These are phyloP conservation scores for Mucor mucedo DNA, from an alignment of 371 early-diverging fungal genomes.

Conservation along the genomic window DNA sequence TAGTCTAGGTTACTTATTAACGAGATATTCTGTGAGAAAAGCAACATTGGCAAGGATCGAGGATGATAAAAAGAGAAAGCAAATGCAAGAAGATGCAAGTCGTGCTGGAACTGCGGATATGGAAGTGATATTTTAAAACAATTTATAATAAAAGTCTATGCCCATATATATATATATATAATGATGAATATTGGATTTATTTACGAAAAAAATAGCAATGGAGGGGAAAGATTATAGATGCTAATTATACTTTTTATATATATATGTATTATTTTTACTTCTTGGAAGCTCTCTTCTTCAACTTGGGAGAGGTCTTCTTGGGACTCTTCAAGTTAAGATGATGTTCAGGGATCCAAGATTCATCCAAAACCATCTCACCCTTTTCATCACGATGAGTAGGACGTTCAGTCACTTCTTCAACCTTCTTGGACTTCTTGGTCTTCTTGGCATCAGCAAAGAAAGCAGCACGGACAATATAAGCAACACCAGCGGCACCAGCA, in stretches of 20 bases:
- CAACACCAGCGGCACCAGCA: slow-evolving; percentile 50
- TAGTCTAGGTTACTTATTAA: slow-evolving; percentile 47
- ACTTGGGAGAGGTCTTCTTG: slow-evolving; percentile 46
- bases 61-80: slow-evolving; percentile 40
- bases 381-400: slow-evolving; percentile 57
- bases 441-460: slow-evolving; percentile 47
- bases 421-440: slow-evolving; percentile 45
- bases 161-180: too few relatives aligned
- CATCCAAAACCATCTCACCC: slow-evolving; percentile 56
- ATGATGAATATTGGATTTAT: too few relatives aligned
- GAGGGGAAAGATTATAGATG: too few relatives aligned
- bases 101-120: slow-evolving; percentile 48
- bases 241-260: neutral
- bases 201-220: too few relatives aligned
- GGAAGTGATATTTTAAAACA: slow-evolving; percentile 46
- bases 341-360: slow-evolving; percentile 57
- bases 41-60: slow-evolving; percentile 36
- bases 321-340: slow-evolving; percentile 43
- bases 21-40: slow-evolving; percentile 37
- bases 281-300: slow-evolving; percentile 46
- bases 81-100: slow-evolving; percentile 48
- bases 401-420: slow-evolving; percentile 33
- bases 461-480: slow-evolving; percentile 49
- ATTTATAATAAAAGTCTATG: neutral
- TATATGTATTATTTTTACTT: slow-evolving; percentile 15